phyloP scores from a whole-genome alignment of 345 rosid genomes.

The Syzygium jambos region DNA sequence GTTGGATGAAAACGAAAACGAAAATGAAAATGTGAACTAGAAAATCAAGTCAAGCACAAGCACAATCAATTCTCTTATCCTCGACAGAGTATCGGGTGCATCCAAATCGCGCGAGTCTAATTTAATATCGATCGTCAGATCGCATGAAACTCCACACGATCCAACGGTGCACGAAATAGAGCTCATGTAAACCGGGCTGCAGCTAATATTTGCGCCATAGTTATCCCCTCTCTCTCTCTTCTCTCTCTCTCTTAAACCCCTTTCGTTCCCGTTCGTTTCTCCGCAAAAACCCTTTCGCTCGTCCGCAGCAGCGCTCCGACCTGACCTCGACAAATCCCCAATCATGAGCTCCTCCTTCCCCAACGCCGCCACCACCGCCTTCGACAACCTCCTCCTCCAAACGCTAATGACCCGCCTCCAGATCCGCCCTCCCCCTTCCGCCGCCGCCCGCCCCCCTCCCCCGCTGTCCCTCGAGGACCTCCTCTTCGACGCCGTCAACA shows the following conservation, averaged over 20 bases:
- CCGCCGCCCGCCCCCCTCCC: conserved; percentile 26
- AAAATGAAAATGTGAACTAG: background rate
- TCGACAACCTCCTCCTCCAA: conserved; percentile 72
- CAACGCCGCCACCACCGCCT: conserved; percentile 36
- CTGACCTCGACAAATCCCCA: background rate
- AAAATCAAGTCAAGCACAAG: background rate
- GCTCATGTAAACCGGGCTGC: background rate
- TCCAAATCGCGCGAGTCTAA: background rate
- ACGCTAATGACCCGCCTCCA: conserved; percentile 86
- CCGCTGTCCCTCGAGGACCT: conserved; percentile 74
- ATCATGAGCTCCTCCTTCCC: conserved; percentile 27
- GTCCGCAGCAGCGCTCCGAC: background rate
- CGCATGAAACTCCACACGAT: background rate
- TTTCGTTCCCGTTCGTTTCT: background rate
- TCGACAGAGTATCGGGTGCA: background rate
- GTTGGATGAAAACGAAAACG: background rate
- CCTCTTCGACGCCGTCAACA: conserved; percentile 46
- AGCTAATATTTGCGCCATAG: background rate
- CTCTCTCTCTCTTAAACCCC: background rate
- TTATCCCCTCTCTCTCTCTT: background rate
- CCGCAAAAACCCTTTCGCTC: too few relatives aligned
- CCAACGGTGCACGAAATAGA: background rate
- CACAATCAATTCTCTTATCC: background rate
- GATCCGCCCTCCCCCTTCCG: conserved; percentile 42
- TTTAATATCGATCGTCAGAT: background rate